Evolutionary conservation across 441 rosid species (phyloP).

Genomic region (Cnidoscolus chayamansa): DNA sequence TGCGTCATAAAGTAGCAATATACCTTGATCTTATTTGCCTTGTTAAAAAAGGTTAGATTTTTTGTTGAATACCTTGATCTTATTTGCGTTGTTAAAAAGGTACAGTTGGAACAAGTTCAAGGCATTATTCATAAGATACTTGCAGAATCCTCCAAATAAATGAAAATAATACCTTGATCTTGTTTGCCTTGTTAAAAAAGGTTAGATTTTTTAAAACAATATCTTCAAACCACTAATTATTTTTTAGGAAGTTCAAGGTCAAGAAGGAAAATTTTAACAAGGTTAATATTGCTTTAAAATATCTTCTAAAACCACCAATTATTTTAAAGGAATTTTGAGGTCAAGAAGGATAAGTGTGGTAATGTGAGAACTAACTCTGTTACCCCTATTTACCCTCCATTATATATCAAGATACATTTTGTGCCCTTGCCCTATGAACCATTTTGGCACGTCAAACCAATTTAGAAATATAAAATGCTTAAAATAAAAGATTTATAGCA

Average conservation of each 20-base stretch:
- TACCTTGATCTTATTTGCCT: no score
- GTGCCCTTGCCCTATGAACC: not conserved
- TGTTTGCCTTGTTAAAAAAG: not conserved
- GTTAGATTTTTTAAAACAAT: no score
- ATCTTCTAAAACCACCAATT: not conserved
- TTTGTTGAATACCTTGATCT: no score
- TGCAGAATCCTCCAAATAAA: no score
- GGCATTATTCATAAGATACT: no score
- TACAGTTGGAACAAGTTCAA: no score
- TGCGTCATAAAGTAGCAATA: no score
- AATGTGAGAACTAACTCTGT: not conserved
- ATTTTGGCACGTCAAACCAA: not conserved
- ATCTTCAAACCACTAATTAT: no score
- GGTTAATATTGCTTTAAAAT: not conserved
- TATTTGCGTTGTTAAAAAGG: not conserved
- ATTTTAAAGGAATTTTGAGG: not conserved
- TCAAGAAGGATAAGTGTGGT: not conserved
- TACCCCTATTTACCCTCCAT: not conserved
- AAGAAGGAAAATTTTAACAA: not conserved
- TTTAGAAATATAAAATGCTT: not conserved
- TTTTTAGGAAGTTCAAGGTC: no score
- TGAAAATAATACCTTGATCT: not conserved
- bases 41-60: no score
- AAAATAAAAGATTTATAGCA: not conserved
- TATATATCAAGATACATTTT: not conserved